These are phyloP conservation scores for Penicillium nordicum DNA, from an alignment of 2,329 filamentous ascomycete genomes.

Conservation along the genomic window DNA sequence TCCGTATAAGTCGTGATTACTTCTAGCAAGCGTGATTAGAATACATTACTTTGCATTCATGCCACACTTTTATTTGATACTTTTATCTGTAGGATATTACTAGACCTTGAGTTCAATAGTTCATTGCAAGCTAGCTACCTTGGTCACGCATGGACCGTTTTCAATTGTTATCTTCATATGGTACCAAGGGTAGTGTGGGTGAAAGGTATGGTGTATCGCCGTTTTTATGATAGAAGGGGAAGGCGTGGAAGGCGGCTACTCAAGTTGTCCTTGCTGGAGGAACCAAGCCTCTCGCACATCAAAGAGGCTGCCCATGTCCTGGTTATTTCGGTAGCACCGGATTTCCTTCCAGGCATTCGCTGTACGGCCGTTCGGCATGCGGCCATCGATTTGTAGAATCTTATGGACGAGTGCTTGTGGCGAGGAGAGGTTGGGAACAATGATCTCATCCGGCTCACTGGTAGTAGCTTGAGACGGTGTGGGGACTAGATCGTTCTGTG, in stretches of 20 bases:
- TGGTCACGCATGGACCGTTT: background rate
- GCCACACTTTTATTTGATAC: background rate
- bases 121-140: background rate
- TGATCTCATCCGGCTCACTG: slow-evolving; percentile 19
- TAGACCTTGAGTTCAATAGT: background rate
- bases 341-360: slow-evolving; percentile 46
- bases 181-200: background rate
- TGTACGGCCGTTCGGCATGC: slow-evolving; percentile 29
- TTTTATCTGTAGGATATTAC: background rate
- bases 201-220: background rate
- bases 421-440: slow-evolving; percentile 28
- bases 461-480: background rate
- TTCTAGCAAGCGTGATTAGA: background rate
- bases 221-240: background rate
- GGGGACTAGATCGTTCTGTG: background rate
- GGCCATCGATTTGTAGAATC: slow-evolving; percentile 43
- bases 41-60: background rate
- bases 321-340: slow-evolving; percentile 43
- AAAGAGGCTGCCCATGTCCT: slow-evolving; percentile 47
- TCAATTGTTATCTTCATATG: background rate
- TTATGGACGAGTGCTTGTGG: slow-evolving; percentile 31
- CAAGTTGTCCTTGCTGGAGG: slow-evolving; percentile 16
- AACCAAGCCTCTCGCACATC: slow-evolving; percentile 44
- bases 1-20: too few species aligned
- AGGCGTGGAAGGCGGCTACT: slow-evolving; percentile 4